phyloP scores from a whole-genome alignment of 2,329 filamentous ascomycete species.

The Xylariaceae sp. region DNA sequence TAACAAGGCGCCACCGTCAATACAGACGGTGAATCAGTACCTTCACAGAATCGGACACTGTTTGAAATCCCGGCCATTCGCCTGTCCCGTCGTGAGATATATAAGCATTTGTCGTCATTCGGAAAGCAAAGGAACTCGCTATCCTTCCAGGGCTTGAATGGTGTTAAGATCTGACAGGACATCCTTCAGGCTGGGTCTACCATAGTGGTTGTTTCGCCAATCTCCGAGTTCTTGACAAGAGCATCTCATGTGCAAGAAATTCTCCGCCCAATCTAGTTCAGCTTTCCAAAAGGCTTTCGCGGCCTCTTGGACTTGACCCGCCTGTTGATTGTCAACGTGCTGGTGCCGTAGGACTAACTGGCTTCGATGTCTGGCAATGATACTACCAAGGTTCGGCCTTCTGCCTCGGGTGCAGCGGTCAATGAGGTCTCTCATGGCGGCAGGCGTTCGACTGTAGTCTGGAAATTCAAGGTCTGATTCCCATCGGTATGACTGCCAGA shows the following conservation, averaged over 20 bases:
- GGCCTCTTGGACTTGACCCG: conserved; percentile 32
- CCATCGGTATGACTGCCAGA: conserved; percentile 57
- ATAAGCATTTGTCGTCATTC: too few relatives aligned
- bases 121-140: neutral
- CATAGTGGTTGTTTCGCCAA: conserved; percentile 50
- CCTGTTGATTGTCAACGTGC: conserved; percentile 31
- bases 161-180: conserved; percentile 33
- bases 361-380: conserved; percentile 43
- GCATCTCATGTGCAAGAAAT: conserved; percentile 41
- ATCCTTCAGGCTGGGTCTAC: conserved; percentile 43
- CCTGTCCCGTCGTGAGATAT: neutral
- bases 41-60: too few relatives aligned
- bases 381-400: conserved; percentile 40
- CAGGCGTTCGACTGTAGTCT: conserved; percentile 44
- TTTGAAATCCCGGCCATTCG: neutral
- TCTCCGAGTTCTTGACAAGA: conserved; percentile 34
- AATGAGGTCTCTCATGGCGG: conserved; percentile 43
- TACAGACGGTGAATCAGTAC: too few relatives aligned
- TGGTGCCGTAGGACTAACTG: conserved; percentile 41
- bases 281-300: conserved; percentile 44
- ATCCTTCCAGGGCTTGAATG: conserved; percentile 14
- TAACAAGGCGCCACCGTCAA: neutral
- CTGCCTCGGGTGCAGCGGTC: conserved; percentile 50
- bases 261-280: conserved; percentile 46
- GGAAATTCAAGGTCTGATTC: conserved; percentile 57